Evolutionary conservation across 768 basidiomycete species (phyloP).

Genomic region (Coprinopsis marcescibilis): DNA sequence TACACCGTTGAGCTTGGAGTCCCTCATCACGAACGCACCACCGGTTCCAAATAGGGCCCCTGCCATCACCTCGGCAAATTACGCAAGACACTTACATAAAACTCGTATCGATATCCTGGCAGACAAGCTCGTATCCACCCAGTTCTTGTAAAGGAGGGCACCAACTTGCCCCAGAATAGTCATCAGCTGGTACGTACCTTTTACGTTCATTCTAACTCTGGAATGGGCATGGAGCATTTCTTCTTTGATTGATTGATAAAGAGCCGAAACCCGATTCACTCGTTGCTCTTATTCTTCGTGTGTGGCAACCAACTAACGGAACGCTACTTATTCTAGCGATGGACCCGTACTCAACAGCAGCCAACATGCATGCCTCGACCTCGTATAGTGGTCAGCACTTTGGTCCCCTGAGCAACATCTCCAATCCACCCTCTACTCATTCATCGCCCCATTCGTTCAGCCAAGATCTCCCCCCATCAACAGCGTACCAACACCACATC

Average conservation of each 20-base stretch:
- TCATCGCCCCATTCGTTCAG: constrained; percentile 25
- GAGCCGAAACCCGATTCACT: neutral
- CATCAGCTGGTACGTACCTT: no score
- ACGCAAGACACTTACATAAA: constrained; percentile 1
- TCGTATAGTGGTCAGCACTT: constrained; percentile 21
- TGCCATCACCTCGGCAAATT: constrained; percentile 1
- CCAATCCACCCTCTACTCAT: constrained; percentile 31
- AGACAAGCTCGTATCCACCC: no score
- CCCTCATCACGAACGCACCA: no score
- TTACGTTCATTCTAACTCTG: no score
- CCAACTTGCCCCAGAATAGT: no score
- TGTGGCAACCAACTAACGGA: neutral
- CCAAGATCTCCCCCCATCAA: constrained; percentile 18
- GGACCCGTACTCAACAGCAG: constrained; percentile 13
- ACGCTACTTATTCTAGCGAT: neutral
- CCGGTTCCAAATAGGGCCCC: no score
- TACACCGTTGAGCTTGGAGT: no score
- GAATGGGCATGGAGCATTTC: neutral
- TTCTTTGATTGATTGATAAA: neutral
- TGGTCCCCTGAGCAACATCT: constrained; percentile 15
- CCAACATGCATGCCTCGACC: constrained; percentile 11
- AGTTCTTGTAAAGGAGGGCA: neutral
- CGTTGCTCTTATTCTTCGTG: neutral
- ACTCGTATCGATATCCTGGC: constrained; percentile 5
- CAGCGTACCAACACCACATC: constrained; percentile 14